Evolutionary conservation across 345 rosid genomes (phyloP), one percentile per base, ranked within the genome.

Genomic region (Euphorbia pulcherrima): DNA sequence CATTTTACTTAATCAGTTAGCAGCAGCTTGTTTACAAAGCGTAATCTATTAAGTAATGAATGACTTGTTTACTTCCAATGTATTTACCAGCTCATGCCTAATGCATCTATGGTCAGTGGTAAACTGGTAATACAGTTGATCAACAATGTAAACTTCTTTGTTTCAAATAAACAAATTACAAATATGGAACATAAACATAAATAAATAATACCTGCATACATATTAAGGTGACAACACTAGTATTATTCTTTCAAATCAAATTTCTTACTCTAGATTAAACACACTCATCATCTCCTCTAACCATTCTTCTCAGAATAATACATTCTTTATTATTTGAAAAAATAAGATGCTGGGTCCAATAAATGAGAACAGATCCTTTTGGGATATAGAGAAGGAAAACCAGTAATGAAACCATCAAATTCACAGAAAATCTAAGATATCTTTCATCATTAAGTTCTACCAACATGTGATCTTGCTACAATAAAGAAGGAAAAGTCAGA

Each of bases 171-270:
- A 4, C 12, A 21, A 21, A 4, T 51, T n/a, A 20, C 29, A 54
- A 6, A 26, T 10, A 5, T 20, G 56, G 33, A 6, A 55, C 16
- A 26, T 26, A n/a, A n/a, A 18, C 5, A 50, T 18, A 50, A 50
- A 50, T 50, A 50, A 24, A 50, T 50, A 18, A 14, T 47, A 50
- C 33, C 60, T 26, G 10, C 18, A 27, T 26, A n/a, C 12, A 59
- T 1, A 9, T 33, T 33, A 18, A 1, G 13, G 35, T 6, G n/a
- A 26, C 18, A 59, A 33, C 21, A 12, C 47, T 60, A 33, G 27
- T 18, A 9, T 60, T 33, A 60, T 60, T 60, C 26, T 8, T n/a
- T n/a, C 46, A 60, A 60, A 60, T 33, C 64, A 60, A 60, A 33
- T 35, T 33, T 0, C 14, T 3, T 12, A 2, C 26, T 6, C 21